Base-by-base conservation (phyloP, 257 asterid genomes). In the Jacaranda copaia region DNA sequence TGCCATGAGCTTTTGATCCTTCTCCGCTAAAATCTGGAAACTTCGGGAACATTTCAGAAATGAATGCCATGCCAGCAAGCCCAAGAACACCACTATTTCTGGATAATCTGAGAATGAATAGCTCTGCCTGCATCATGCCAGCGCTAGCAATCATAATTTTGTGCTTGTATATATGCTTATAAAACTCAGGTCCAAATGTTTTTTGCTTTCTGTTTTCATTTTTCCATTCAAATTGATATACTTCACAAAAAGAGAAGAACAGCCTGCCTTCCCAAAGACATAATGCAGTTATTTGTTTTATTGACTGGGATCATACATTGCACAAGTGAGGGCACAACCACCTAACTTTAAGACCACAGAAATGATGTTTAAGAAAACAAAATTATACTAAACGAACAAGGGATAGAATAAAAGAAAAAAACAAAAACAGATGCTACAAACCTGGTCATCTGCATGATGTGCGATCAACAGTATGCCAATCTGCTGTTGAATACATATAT, bases 401-500 rank as follows among this genome's bases (percentile, higher is more conserved):
- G 40, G 63, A 78, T 19, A 52, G 32, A 49, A 75, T n/a, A 39
- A 75, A 61, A 13, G 25, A 32, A 66, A 19, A 36, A 9, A 32
- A 66, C n/a, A 36, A 9, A 53, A 56, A 0, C 56, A 46, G 45
- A 69, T 77, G 80, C 20, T 16, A 56, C 59, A 52, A 77, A 94
- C 98, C 97, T 95, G 99, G 85, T 95, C 99, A 84, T 95, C 99
- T 38, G 94, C 93, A 79, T 95, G 99, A 81, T 93, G 98, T n/a
- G 98, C 99, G 61, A 89, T 74, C 89, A 95, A 81, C 64, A 95
- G 68, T 64, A 88, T 77, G 68, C 91, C 92, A 57, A 86, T 85
- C 70, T 84, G 83, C 77, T 89, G 87, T 16, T 77, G 81, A 65
- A 81, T 60, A 66, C 99, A 91, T 82, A 88, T 82, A 67, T 78